Base-by-base conservation (phyloP, 1,284 basidiomycete genomes). In the Fomitopsis betulina region DNA sequence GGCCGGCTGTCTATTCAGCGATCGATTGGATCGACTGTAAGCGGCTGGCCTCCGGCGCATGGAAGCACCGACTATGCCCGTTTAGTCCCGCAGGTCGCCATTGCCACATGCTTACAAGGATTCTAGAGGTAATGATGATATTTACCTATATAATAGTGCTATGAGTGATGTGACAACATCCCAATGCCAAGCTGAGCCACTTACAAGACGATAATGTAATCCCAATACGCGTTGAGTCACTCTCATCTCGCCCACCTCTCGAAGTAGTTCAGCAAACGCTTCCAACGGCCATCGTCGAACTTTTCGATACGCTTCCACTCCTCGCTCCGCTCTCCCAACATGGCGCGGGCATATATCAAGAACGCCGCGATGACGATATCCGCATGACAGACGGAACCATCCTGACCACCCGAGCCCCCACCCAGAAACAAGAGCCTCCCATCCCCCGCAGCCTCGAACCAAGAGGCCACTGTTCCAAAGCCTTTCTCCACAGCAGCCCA, bases 401-500 rank as follows among this genome's bases (percentile, higher is more conserved):
- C 19, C 8, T 35, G 32, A 2, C 49, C 49, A 4, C 9, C 8
- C 7, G 7, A 0, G 25, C 49, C 49, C 21, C 63, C 60, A 8
- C 63, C 64, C 39, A 50, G 55, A 45, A 65, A 33, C 58, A 66
- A 61, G 27, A 59, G 53, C 47, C 54, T 60, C 21, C 57, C 58
- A 35, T 60, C 50, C 23, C 60, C 62, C 40, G 60, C 56, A 33
- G 42, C 27, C 17, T 60, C 49, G 23, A 66, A 47, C 64, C 66
- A 67, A 10, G 21, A 39, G 23, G 58, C 57, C 27, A 69, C 19
- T 40, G 27, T 61, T 10, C 33, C 43, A 12, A 67, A 58, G 8
- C 54, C 63, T 13, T 38, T 45, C 59, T 61, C 53, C 5, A 64
- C 9, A 17, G 49, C 57, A 23, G 53, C 37, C 66, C 65, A 67